A percentile compares a stretch with the other conserved stretches of the same genome.
phyloP scores from a whole-genome alignment of 169 alveolate species.

The Plasmodium yoelii region DNA sequence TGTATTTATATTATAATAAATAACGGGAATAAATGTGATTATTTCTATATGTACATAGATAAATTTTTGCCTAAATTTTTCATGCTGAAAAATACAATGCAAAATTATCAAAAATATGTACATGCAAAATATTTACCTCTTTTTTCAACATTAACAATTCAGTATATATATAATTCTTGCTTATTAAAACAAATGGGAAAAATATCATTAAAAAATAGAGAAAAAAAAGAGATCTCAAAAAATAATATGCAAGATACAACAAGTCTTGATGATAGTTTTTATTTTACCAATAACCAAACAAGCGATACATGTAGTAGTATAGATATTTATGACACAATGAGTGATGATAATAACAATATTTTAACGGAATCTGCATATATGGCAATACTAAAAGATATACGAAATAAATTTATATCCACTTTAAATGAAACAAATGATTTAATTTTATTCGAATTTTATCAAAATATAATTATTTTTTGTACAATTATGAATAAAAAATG shows the following conservation, averaged over 20 bases:
- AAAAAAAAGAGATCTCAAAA: neutral
- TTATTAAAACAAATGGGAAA: conserved; percentile 4
- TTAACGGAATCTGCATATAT: conserved; percentile 22
- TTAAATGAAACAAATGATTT: conserved; percentile 5
- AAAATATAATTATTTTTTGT: conserved; percentile 23
- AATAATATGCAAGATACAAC: neutral
- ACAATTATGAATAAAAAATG: conserved; percentile 62
- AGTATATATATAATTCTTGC: conserved; percentile 47
- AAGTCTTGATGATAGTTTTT: neutral
- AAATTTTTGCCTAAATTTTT: conserved; percentile 51
- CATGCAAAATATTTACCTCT: conserved; percentile 64
- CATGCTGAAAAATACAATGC: conserved; percentile 18
- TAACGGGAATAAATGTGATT: conserved; percentile 15
- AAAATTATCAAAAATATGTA: conserved; percentile 33
- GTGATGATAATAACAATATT: neutral
- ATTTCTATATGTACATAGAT: conserved; percentile 22
- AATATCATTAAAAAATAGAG: neutral
- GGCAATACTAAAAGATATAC: conserved; percentile 37
- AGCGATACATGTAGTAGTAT: neutral
- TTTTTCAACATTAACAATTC: conserved; percentile 23
- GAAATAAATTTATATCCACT: conserved; percentile 8
- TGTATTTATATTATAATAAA: conserved; percentile 47
- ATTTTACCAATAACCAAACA: neutral
- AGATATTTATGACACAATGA: too few species aligned
- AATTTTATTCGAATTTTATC: conserved; percentile 32